Evolutionary conservation across 768 basidiomycete species (phyloP), one percentile per base, ranked within the genome.

Genomic region (Tricholoma bakamatsutake): DNA sequence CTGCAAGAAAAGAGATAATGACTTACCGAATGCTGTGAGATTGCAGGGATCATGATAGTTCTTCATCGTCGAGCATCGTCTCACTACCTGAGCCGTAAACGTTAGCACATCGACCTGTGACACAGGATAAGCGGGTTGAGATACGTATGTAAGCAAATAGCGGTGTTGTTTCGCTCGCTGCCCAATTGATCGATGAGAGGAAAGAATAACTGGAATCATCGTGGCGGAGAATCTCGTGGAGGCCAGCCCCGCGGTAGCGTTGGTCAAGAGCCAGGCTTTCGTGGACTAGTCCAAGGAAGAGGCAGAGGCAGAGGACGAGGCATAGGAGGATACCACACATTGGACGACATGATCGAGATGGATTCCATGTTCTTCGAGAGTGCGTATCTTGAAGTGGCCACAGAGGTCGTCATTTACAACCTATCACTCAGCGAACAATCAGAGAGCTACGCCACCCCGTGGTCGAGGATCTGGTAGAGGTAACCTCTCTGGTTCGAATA

Each of bases 241-340:
- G 57, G 46, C 10, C 30, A 54, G 5, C 56, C 55, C 27, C 53
- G 39, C 12, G 61, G 61, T 49, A 45, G 55, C n/a, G 60, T 53
- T 33, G 27, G 40, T 53, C 53, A 61, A 33, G 65, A 63, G 40
- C 45, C 50, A 51, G 43, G 53, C 8, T 59, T 61, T 43, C 64
- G 69, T 48, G 67, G 68, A 39, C 57, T 69, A 47, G 67, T 67
- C 2, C 60, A 62, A 2, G 66, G 69, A 27, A 55, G 66, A 30
- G 65, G 66, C 0, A 56, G 67, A 15, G 64, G 60, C 2, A 56
- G 63, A 6, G 67, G 64, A 28, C 49, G 54, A 13, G 63, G 61
- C 28, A 57, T 55, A 2, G 59, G 59, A 33, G 57, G 50, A 57
- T 65, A 67, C 51, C 60, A 70, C 28, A 59, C 61, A n/a, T 28